These are phyloP conservation scores for Triticum turgidum DNA, from an alignment of 176 grass and related monocot species.

Conservation along the genomic window DNA sequence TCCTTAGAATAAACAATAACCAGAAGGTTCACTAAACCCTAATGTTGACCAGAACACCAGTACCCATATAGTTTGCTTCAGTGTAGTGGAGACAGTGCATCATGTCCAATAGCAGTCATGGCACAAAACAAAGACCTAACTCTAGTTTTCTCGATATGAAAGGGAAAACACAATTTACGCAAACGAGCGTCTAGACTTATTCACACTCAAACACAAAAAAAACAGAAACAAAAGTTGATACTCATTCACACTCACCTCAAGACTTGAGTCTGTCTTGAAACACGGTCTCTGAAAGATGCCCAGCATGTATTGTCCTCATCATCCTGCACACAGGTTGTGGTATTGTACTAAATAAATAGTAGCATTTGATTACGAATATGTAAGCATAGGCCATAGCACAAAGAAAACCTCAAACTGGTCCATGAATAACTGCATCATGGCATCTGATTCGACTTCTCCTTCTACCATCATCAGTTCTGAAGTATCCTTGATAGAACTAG, in stretches of 20 bases:
- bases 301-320: slow-evolving; percentile 85
- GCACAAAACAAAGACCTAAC: background rate
- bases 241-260: slow-evolving; percentile 57
- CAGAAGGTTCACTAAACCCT: background rate
- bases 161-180: background rate
- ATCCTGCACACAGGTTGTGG: slow-evolving; percentile 45
- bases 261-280: slow-evolving; percentile 67
- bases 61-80: background rate
- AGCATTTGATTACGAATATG: background rate
- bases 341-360: background rate
- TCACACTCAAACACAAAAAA: slow-evolving; percentile 9
- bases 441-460: slow-evolving; percentile 52
- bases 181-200: background rate
- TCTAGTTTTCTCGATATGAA: background rate
- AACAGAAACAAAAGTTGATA: background rate
- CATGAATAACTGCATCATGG: slow-evolving; percentile 63
- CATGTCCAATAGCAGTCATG: background rate
- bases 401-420: slow-evolving; percentile 82
- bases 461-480: slow-evolving; percentile 48
- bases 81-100: background rate
- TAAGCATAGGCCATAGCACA: background rate
- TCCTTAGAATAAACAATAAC: background rate
- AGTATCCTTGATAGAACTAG: slow-evolving; percentile 48
- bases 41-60: background rate
- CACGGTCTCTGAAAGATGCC: slow-evolving; percentile 74